Conservation (phyloP, 1,284 basidiomycete genomes). For the Polyporus tsugae region DNA sequence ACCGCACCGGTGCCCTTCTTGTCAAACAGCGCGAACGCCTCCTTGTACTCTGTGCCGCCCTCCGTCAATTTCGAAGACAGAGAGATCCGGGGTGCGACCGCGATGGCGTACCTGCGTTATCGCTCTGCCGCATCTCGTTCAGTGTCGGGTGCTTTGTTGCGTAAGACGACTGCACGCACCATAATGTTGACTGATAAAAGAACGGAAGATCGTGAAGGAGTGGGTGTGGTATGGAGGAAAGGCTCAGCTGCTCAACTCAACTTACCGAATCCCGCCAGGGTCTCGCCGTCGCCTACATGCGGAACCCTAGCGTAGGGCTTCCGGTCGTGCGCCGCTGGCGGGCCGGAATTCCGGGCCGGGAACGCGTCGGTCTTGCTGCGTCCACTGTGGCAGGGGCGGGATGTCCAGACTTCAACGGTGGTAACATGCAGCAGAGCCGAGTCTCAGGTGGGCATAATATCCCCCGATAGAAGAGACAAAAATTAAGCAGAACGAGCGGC, state of each 20-base stretch:
- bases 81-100: conserved; percentile 1
- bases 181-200: conserved; percentile 22
- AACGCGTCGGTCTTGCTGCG: too few relatives aligned
- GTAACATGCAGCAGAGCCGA: too few relatives aligned
- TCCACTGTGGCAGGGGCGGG: too few relatives aligned
- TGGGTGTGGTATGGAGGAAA: conserved; percentile 3
- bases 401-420: too few relatives aligned
- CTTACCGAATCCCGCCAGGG: background rate
- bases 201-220: conserved; percentile 4
- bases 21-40: conserved; percentile 98
- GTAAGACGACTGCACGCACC: conserved; percentile 10
- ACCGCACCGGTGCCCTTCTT: conserved; percentile 93
- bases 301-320: conserved; percentile 1
- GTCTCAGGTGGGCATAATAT: too few relatives aligned
- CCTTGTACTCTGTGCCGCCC: conserved; percentile 81
- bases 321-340: background rate
- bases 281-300: conserved; percentile 1
- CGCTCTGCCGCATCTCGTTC: conserved; percentile 51
- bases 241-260: background rate
- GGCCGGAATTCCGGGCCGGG: background rate
- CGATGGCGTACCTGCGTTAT: conserved; percentile 62
- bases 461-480: too few relatives aligned
- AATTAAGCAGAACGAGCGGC: too few relatives aligned
- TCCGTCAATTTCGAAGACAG: conserved; percentile 1
- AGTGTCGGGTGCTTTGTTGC: background rate